Evolutionary conservation across 148 eudicot genomes (phyloP).

Genomic region (Drosera capensis): DNA sequence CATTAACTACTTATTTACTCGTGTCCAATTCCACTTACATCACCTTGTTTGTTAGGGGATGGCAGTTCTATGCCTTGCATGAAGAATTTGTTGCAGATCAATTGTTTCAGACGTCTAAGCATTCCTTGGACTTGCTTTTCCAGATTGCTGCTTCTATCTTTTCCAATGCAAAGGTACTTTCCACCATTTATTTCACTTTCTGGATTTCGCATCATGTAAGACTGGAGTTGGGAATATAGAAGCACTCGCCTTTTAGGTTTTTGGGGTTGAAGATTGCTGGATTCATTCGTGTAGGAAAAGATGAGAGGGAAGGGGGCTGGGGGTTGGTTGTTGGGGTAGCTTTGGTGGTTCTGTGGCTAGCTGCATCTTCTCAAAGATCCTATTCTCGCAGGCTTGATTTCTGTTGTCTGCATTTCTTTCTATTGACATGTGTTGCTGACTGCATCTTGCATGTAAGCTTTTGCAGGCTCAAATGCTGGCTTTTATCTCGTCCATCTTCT

Average conservation of each 20-base stretch:
- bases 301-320: too few relatives aligned
- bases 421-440: conserved; percentile 1
- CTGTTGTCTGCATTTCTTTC: not conserved
- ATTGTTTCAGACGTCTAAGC: conserved; percentile 71
- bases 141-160: conserved; percentile 57
- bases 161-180: conserved; percentile 59
- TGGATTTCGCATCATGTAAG: not conserved
- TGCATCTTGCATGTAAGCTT: conserved; percentile 3
- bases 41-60: conserved; percentile 33
- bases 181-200: not conserved
- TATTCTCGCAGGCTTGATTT: not conserved
- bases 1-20: too few relatives aligned
- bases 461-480: conserved; percentile 66
- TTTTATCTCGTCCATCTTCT: conserved; percentile 66
- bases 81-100: conserved; percentile 67
- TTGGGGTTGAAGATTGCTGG: not conserved
- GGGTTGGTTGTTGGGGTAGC: not conserved
- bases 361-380: not conserved
- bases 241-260: not conserved
- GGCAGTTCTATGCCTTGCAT: conserved; percentile 52
- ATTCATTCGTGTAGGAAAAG: too few relatives aligned
- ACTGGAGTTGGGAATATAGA: not conserved
- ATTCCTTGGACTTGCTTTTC: conserved; percentile 61
- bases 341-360: not conserved
- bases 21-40: conserved; percentile 2